phyloP scores from a whole-genome alignment of 108 stramenopile species.

The Nitzschia putrida region DNA sequence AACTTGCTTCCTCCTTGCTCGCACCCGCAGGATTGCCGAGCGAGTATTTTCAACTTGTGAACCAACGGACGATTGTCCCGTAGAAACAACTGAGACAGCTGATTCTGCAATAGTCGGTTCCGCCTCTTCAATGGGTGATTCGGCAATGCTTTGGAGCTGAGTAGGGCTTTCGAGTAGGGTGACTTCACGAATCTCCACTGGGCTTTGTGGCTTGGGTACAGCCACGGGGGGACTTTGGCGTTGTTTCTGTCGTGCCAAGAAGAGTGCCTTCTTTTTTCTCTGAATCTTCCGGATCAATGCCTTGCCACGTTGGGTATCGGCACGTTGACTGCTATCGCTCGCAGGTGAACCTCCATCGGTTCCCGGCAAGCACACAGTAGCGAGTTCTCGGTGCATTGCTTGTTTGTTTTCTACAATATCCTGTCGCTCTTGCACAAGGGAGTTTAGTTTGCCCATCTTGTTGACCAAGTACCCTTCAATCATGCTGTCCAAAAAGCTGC shows the following conservation, averaged over 20 bases:
- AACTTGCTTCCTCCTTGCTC: neutral
- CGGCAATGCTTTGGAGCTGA: too few species aligned
- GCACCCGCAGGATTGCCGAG: neutral
- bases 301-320: too few species aligned
- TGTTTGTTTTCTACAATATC: neutral
- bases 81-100: too few species aligned
- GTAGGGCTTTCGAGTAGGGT: too few species aligned
- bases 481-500: slow-evolving; percentile 7
- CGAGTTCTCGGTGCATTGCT: neutral
- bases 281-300: slow-evolving; percentile 15
- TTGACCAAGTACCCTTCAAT: slow-evolving; percentile 4
- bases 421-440: slow-evolving; percentile 4
- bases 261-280: neutral
- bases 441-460: neutral
- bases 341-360: too few species aligned
- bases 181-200: too few species aligned
- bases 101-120: too few species aligned
- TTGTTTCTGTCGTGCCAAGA: neutral
- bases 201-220: too few species aligned
- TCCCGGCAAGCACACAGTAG: neutral
- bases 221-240: too few species aligned
- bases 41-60: neutral
- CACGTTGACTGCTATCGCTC: too few species aligned
- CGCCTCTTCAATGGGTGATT: too few species aligned
- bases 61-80: too few species aligned